A percentile compares a stretch with the other conserved stretches of the same genome.
phyloP scores from a whole-genome alignment of 2,329 filamentous ascomycete species.

The Fusarium sp. region DNA sequence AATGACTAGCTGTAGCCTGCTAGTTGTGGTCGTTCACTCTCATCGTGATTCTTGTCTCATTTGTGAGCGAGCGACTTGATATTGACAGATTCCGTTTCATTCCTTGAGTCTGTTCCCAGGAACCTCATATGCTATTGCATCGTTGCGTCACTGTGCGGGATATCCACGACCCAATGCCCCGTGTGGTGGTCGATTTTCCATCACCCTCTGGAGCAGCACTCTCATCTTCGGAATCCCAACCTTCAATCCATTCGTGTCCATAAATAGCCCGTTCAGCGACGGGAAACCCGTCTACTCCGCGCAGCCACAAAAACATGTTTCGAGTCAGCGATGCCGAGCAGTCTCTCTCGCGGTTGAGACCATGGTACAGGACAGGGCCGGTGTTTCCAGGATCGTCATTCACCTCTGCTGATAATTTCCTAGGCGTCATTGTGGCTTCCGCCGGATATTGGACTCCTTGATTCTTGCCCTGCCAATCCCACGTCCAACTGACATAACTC shows the following conservation, averaged over 20 bases:
- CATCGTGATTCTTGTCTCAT: too few species aligned
- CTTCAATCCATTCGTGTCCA: constrained; percentile 9
- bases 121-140: neutral
- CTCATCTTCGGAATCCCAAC: constrained; percentile 20
- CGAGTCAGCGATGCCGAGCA: neutral
- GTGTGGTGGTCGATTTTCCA: neutral
- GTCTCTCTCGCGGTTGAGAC: neutral
- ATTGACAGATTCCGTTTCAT: too few species aligned
- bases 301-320: constrained; percentile 5
- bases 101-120: too few species aligned
- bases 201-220: neutral
- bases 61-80: too few species aligned
- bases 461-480: constrained; percentile 8
- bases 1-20: too few species aligned
- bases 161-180: neutral
- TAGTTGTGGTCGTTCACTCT: too few species aligned
- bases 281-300: neutral
- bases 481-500: constrained; percentile 11
- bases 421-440: neutral
- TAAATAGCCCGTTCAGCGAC: neutral
- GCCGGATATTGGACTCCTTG: neutral
- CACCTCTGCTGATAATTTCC: neutral
- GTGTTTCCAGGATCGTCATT: neutral
- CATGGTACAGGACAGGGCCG: neutral
- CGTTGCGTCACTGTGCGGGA: neutral